Percentiles rank a stretch among this genome's conserved stretches.
Evolutionary conservation across 495 filamentous ascomycete species (phyloP).

Genomic region (Tuber magnatum): DNA sequence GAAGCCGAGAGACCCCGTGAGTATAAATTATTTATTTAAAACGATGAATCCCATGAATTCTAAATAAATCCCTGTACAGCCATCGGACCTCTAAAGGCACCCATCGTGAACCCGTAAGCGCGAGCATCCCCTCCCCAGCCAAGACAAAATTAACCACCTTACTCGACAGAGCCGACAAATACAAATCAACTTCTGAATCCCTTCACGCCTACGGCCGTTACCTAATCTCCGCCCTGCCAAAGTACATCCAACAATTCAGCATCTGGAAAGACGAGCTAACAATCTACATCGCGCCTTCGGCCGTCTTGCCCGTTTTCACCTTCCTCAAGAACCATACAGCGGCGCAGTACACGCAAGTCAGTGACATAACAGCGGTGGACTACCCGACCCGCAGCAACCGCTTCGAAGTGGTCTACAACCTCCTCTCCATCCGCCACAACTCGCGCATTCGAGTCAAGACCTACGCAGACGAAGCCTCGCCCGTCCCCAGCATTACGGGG

Average conservation of each 20-base stretch:
- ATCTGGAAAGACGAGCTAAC: constrained; percentile 99
- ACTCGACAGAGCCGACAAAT: constrained; percentile 61
- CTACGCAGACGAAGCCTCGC: constrained; percentile 93
- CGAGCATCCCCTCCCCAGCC: constrained; percentile 5
- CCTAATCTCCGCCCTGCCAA: constrained; percentile 90
- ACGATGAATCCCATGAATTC: neutral
- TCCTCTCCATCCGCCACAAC: constrained; percentile 92
- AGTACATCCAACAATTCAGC: constrained; percentile 97
- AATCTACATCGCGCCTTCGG: constrained; percentile 81
- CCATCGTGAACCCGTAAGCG: constrained; percentile 65
- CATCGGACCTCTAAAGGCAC: constrained; percentile 59
- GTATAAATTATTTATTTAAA: constrained; percentile 30
- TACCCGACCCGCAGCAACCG: constrained; percentile 89
- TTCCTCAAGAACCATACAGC: constrained; percentile 96
- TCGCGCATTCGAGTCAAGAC: constrained; percentile 96
- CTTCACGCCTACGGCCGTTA: constrained; percentile 94
- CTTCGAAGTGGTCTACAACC: constrained; percentile 97
- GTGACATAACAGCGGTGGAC: constrained; percentile 88
- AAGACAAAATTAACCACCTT: constrained; percentile 38
- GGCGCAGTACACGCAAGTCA: constrained; percentile 89
- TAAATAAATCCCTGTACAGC: constrained; percentile 41
- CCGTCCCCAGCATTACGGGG: constrained; percentile 76
- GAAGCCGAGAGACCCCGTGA: constrained; percentile 56
- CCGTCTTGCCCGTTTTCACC: constrained; percentile 79
- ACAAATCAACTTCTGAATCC: constrained; percentile 69